Base-by-base conservation (phyloP, 257 asterid species). In the Solanum ossicruentum region DNA sequence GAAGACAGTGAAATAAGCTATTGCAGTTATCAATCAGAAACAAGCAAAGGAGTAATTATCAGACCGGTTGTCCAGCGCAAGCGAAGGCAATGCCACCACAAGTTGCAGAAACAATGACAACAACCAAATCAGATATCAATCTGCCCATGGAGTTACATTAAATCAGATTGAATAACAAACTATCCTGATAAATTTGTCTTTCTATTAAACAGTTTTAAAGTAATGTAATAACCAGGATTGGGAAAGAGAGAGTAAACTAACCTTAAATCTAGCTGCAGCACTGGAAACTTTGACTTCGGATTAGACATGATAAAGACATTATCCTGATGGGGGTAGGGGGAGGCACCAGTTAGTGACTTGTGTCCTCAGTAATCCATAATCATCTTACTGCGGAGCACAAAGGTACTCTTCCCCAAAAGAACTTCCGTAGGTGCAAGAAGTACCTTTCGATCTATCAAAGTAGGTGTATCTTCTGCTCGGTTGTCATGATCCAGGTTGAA, bases 1-100 rank as follows among this genome's bases (percentile, higher is more conserved):
- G 85, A 60, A 67, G 60, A 77, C 21, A 77, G 28, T 11, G 49
- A 52, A 78, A 52, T 26, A 28, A 78, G 83, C 65, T 26, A 78
- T 26, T 26, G 83, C 63, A 78, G 47, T 52, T 52, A 78, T 78
- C 83, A 78, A 41, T 78, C 49, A 78, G 83, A 78, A 45, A 52
- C 65, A 16, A 51, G 65, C 61, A 78, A 78, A 78, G 47, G 65
- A 78, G 65, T 15, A 78, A 54, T 52, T 81, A 88, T 88, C 93
- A 84, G 86, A 94, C 97, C 91, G 97, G 97, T 87, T 92, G 98
- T 90, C 98, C 97, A 86, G 93, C 94, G 85, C 93, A 94, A 83
- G 98, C 97, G 82, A 93, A 94, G 84, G 93, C 94, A 84, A 94
- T 93, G 67, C 97, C 98, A 79, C 98, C 98, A 88, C 97, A 94